Conservation (phyloP, 306 rosid genomes). For the Styphnolobium japonicum region DNA sequence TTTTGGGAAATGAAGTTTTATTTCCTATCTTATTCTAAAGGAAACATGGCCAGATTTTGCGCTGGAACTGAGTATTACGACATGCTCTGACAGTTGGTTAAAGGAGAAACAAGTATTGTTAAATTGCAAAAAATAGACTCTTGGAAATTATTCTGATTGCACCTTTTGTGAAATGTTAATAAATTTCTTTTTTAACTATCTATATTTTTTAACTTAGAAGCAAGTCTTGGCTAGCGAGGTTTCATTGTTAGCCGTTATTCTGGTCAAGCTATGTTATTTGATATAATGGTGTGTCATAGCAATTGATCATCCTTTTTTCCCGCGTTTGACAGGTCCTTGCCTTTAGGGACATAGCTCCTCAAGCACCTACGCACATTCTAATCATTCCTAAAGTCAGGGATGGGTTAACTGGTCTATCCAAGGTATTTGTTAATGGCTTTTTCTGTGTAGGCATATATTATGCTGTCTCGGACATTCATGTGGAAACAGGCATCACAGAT, state of each 20-base stretch:
- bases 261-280: neutral
- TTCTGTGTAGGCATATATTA: neutral
- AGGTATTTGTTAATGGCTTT: conserved; percentile 41
- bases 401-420: conserved; percentile 69
- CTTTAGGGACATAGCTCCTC: conserved; percentile 79
- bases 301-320: neutral
- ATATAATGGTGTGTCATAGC: neutral
- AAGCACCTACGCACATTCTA: conserved; percentile 77
- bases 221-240: neutral
- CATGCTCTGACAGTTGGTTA: neutral
- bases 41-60: neutral
- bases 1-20: neutral
- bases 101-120: neutral
- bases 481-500: neutral
- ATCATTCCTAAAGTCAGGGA: conserved; percentile 78
- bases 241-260: neutral
- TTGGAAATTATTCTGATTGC: neutral
- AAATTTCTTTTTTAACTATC: neutral
- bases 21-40: neutral
- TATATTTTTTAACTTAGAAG: neutral
- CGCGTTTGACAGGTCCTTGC: conserved; percentile 72
- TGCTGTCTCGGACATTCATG: neutral
- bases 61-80: neutral
- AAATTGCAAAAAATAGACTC: neutral
- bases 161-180: neutral